Base-by-base conservation (phyloP, 768 basidiomycete species). In the Kwoniella heveanensis region DNA sequence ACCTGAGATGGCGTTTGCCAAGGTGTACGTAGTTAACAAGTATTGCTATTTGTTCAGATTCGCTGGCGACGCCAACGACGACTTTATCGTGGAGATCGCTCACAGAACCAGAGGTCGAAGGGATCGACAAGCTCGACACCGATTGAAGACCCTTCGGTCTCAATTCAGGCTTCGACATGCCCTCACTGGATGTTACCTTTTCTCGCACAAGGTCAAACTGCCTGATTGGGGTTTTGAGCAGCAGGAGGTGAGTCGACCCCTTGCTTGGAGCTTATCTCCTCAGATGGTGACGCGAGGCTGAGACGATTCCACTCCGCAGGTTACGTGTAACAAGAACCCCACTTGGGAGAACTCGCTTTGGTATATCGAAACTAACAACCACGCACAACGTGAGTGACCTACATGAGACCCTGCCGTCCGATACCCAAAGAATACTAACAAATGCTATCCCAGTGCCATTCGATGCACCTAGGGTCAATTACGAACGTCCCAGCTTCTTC, bases 271-370 rank as follows among this genome's bases (percentile, higher is more conserved):
- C n/a, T n/a, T n/a, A n/a, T n/a, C n/a, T n/a, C n/a, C n/a, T n/a
- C n/a, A n/a, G n/a, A n/a, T 21, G 2, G 32, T 36, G 32, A 36
- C 32, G 13, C 32, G 13, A 10, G 47, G 50, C 56, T 65, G 51
- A 54, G n/a, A 29, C 26, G 15, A 9, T 7, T 17, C 10, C 21
- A 12, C 21, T 6, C 2, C 13, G 2, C 39, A 79, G 77, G 77
- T 99, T 55, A 98, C 96, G 0, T 99, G 96, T 80, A 99, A 99
- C 82, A 98, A 93, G 84, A 95, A 98, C 71, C 94, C 96, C 13
- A 89, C 89, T 25, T 85, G 82, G 78, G 85, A 84, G 1, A 98
- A 98, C 79, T 93, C 92, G 29, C 77, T 98, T 64, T 98, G 96
- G 96, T 92, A 86, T 71, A 82, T 97, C 46, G 96, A 99, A 83